Evolutionary conservation across 2,329 filamentous ascomycete genomes (phyloP).

Genomic region (Elsinoe arachidis): DNA sequence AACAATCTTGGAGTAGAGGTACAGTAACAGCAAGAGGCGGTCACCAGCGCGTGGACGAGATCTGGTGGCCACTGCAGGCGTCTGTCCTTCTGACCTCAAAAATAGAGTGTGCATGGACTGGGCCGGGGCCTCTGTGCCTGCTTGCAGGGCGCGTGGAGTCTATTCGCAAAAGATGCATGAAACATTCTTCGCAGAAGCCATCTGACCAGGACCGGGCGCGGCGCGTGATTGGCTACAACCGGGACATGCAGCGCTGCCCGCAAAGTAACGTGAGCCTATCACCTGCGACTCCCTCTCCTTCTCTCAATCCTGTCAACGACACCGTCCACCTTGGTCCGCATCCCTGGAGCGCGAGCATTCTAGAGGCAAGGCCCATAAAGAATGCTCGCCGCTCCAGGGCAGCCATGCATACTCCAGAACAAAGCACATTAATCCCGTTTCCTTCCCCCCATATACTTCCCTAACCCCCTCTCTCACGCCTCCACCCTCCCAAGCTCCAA

Average conservation of each 20-base stretch:
- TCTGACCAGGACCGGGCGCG: neutral
- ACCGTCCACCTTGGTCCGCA: neutral
- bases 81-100: slow-evolving; percentile 8
- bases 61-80: neutral
- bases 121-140: neutral
- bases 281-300: slow-evolving; percentile 7
- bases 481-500: neutral
- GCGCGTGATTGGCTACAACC: slow-evolving; percentile 8
- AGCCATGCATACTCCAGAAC: slow-evolving; percentile 8
- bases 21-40: neutral
- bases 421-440: slow-evolving; percentile 8
- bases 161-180: neutral
- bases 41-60: neutral
- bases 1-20: too few species aligned
- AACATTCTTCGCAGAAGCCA: neutral
- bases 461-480: neutral
- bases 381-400: slow-evolving; percentile 11
- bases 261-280: slow-evolving; percentile 8
- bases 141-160: neutral
- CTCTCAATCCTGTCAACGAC: slow-evolving; percentile 9
- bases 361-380: slow-evolving; percentile 12
- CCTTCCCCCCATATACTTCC: neutral
- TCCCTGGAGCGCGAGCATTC: slow-evolving; percentile 10
- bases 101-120: slow-evolving; percentile 11
- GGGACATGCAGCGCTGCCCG: neutral